A percentile compares a stretch with the other conserved stretches of the same genome.
Evolutionary conservation across 257 asterid species (phyloP).

Genomic region (Solanum paucissectum): DNA sequence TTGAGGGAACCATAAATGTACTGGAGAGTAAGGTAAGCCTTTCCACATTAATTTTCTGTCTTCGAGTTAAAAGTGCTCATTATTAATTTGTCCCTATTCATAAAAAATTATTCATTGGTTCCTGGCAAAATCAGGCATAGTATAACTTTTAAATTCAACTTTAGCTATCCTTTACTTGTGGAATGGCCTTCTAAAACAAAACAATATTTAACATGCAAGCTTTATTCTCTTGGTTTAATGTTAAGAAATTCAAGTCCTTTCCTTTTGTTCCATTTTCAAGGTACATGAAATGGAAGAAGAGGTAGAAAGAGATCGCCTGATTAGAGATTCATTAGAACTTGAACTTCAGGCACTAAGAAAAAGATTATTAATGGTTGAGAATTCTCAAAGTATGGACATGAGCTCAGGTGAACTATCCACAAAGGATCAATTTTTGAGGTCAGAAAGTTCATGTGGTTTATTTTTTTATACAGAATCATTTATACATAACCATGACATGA

Average conservation of each 20-base stretch:
- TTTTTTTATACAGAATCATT: not conserved
- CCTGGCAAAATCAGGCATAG: not conserved
- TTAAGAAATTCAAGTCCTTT: not conserved
- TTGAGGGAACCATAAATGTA: slow-evolving; percentile 74
- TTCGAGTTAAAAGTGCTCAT: not conserved
- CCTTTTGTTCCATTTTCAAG: slow-evolving; percentile 18
- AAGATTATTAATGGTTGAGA: slow-evolving; percentile 57
- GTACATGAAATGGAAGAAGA: slow-evolving; percentile 81
- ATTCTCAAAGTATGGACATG: slow-evolving; percentile 43
- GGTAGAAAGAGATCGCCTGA: slow-evolving; percentile 41
- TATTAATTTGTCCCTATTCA: not conserved
- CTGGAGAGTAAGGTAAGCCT: slow-evolving; percentile 65
- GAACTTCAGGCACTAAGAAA: slow-evolving; percentile 59
- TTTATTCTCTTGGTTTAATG: not conserved
- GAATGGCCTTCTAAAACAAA: not conserved
- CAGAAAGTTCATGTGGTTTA: slow-evolving; percentile 8
- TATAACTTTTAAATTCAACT: not conserved
- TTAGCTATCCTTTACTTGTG: not conserved
- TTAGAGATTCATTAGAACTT: slow-evolving; percentile 51
- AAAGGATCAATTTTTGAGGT: slow-evolving; percentile 46
- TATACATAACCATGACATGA: not conserved
- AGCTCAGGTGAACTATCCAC: slow-evolving; percentile 25
- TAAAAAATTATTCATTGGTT: not conserved
- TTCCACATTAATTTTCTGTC: not conserved
- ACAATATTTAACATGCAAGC: not conserved